Evolutionary conservation across 768 basidiomycete species (phyloP), one percentile per base, ranked within the genome.

Genomic region (Holtermanniella nyarrowii): DNA sequence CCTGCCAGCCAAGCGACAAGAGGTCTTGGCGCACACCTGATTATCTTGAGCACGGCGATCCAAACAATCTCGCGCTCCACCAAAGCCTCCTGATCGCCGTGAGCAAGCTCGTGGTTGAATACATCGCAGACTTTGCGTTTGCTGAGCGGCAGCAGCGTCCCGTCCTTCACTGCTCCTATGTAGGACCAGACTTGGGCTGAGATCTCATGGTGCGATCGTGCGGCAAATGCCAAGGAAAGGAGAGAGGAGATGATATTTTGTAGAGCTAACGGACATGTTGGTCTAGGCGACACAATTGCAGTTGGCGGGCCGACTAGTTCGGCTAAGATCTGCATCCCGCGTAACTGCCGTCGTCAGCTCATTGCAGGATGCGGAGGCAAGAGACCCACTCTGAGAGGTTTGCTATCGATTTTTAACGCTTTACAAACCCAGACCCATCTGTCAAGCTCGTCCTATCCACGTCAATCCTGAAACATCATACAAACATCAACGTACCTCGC

Each of bases 371-470:
- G 10, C 13, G 25, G 10, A 21, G 20, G 11, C 25, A 16, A 14
- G 21, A 11, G 4, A 37, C 46, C 22, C 26, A 48, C 46, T 5
- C 62, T 31, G 7, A 66, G 25, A 52, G 63, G 62, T 26, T 57
- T 51, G 47, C 63, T 62, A 4, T 58, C 54, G 4, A 26, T 41
- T 13, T 47, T 22, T 1, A 66, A 43, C 2, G 60, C 65, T 46
- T 58, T 49, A 42, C 50, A 60, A 7, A 66, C 54, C 60, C 60
- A 66, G 16, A 63, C 21, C 65, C 65, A 66, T 22, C 65, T 23
- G 16, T 55, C 56, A 4, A 66, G 44, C 53, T 66, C 62, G 48
- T 66, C 65, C 4, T 46, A 25, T 10, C 4, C 10, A 46, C 13
- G 13, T 13, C 25, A 7, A 46, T 7, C 20, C 25, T 14, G 14